A percentile compares a stretch with the other conserved stretches of the same genome.
These are phyloP conservation scores for Nadsonia fulvescens DNA, from an alignment of 805 yeast genomes.

Conservation along the genomic window DNA sequence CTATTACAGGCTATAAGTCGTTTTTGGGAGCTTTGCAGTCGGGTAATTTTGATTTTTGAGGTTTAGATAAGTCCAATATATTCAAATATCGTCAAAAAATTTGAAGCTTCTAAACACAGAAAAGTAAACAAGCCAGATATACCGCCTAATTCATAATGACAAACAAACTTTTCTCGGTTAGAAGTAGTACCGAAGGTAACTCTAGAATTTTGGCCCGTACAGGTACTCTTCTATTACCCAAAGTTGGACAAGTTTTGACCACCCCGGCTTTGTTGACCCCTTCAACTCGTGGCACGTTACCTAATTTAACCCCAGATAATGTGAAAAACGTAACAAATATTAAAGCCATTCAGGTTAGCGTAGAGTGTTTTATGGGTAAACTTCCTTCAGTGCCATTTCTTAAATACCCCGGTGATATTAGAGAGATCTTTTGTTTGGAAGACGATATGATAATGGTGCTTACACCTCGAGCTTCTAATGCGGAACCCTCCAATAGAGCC, in stretches of 20 bases:
- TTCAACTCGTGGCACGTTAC: conserved; percentile 23
- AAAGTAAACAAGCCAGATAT: too few species aligned
- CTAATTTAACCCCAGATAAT: conserved; percentile 26
- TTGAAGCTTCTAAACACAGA: too few species aligned
- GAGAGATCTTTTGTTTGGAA: conserved; percentile 14
- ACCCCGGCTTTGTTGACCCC: conserved; percentile 20
- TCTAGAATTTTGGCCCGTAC: too few species aligned
- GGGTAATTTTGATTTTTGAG: too few species aligned
- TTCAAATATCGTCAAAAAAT: too few species aligned
- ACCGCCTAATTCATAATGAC: too few species aligned
- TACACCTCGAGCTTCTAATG: conserved; percentile 17
- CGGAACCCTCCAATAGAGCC: conserved; percentile 17
- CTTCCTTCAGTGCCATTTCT: conserved; percentile 9
- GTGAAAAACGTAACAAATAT: conserved; percentile 9
- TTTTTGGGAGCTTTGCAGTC: too few species aligned
- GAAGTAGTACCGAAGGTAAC: too few species aligned
- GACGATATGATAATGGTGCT: conserved; percentile 14
- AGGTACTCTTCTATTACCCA: conserved; percentile 2
- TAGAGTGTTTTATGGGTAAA: conserved; percentile 23
- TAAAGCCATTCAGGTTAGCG: conserved; percentile 15
- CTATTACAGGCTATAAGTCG: too few species aligned
- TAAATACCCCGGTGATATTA: conserved; percentile 5
- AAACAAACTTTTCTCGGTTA: too few species aligned
- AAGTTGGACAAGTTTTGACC: conserved; percentile 6
- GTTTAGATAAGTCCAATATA: too few species aligned